A percentile compares a stretch with the other conserved stretches of the same genome.
Conservation (phyloP, 108 stramenopile genomes). For the Schizochytrium sp. region DNA sequence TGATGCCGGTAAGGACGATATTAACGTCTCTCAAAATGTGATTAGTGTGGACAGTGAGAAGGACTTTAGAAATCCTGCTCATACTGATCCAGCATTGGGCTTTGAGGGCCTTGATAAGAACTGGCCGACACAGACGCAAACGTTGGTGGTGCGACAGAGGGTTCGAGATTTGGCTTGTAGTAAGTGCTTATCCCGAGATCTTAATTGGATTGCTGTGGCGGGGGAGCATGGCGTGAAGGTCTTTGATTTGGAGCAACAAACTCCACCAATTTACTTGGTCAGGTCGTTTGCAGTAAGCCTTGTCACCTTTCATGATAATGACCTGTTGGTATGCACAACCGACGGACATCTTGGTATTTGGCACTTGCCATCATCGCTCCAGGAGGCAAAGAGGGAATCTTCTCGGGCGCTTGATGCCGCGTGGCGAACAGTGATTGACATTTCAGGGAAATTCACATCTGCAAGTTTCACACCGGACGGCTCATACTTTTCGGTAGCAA, state of each 20-base stretch:
- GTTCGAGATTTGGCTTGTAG: background rate
- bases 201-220: background rate
- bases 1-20: too few relatives aligned
- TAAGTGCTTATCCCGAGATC: background rate
- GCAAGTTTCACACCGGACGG: conserved; percentile 1
- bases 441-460: background rate
- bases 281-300: background rate
- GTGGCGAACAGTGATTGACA: background rate
- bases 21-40: too few relatives aligned
- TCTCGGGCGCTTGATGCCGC: background rate
- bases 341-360: conserved; percentile 56
- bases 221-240: conserved; percentile 5
- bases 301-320: background rate
- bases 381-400: background rate
- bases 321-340: background rate
- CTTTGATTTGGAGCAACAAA: background rate
- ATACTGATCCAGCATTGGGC: too few relatives aligned
- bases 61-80: too few relatives aligned
- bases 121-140: background rate
- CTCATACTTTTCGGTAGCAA: conserved; percentile 10
- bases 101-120: background rate
- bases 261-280: background rate
- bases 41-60: too few relatives aligned
- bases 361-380: background rate
- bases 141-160: background rate